A percentile compares a stretch with the other conserved stretches of the same genome.
phyloP scores from a whole-genome alignment of 2,329 filamentous ascomycete genomes.

The Chalara sp. region DNA sequence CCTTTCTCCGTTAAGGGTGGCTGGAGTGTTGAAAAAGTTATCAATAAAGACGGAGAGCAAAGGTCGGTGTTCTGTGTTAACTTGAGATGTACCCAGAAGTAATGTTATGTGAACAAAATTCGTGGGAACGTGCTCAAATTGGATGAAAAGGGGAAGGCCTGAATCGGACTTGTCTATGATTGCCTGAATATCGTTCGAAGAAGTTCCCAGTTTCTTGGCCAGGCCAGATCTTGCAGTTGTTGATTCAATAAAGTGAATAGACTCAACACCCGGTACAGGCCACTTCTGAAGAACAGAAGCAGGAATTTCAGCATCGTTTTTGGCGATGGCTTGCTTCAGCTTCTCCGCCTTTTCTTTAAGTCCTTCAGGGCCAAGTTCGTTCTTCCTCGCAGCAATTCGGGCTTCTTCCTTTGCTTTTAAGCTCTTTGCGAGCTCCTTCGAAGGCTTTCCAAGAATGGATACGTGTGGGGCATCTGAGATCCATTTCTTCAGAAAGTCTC shows the following conservation, averaged over 20 bases:
- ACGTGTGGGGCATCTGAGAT: conserved; percentile 80
- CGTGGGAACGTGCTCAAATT: conserved; percentile 90
- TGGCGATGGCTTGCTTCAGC: conserved; percentile 75
- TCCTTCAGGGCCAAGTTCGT: conserved; percentile 74
- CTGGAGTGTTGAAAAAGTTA: conserved; percentile 91
- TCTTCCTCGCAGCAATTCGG: conserved; percentile 71
- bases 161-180: conserved; percentile 63
- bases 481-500: conserved; percentile 74
- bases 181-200: conserved; percentile 65
- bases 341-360: conserved; percentile 67
- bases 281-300: conserved; percentile 74
- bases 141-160: conserved; percentile 76
- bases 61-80: conserved; percentile 79
- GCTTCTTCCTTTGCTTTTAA: conserved; percentile 76
- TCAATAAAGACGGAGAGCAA: conserved; percentile 78
- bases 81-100: conserved; percentile 68
- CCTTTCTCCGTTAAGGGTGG: conserved; percentile 66
- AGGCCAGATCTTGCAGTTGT: conserved; percentile 76
- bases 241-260: conserved; percentile 91
- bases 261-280: conserved; percentile 76
- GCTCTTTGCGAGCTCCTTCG: conserved; percentile 68
- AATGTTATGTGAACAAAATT: conserved; percentile 86
- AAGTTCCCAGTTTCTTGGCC: conserved; percentile 63
- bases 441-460: conserved; percentile 83
- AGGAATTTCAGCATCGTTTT: conserved; percentile 85